Evolutionary conservation across 148 eudicot genomes (phyloP).

Genomic region (Persicaria maculosa): DNA sequence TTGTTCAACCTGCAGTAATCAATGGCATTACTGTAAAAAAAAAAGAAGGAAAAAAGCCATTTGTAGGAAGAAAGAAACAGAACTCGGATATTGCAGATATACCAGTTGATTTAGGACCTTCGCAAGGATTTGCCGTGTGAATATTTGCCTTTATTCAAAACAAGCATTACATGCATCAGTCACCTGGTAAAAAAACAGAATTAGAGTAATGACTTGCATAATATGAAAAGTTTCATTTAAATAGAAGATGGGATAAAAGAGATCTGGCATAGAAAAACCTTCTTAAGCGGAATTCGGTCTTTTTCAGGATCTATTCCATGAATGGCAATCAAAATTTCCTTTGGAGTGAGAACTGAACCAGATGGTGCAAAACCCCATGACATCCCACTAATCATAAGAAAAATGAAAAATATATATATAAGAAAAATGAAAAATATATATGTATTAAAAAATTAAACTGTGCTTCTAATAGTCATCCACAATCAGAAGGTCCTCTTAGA

Average conservation of each 20-base stretch:
- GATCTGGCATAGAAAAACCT: conserved; percentile 35
- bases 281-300: conserved; percentile 82
- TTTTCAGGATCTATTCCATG: conserved; percentile 91
- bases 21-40: neutral
- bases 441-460: neutral
- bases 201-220: neutral
- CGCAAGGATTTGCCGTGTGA: conserved; percentile 89
- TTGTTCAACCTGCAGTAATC: conserved; percentile 73
- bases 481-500: neutral
- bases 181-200: conserved; percentile 39
- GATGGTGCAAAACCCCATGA: conserved; percentile 48
- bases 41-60: neutral
- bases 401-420: neutral
- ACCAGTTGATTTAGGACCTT: conserved; percentile 96
- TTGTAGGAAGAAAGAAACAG: neutral
- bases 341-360: conserved; percentile 60
- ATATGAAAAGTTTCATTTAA: neutral
- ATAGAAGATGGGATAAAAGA: neutral
- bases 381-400: neutral
- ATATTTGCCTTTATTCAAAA: conserved; percentile 78
- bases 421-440: too few species aligned
- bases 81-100: conserved; percentile 4
- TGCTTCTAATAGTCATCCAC: neutral
- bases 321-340: conserved; percentile 83
- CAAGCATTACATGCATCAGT: conserved; percentile 97